Evolutionary conservation across 306 rosid genomes (phyloP).

Genomic region (Acacia confusa): DNA sequence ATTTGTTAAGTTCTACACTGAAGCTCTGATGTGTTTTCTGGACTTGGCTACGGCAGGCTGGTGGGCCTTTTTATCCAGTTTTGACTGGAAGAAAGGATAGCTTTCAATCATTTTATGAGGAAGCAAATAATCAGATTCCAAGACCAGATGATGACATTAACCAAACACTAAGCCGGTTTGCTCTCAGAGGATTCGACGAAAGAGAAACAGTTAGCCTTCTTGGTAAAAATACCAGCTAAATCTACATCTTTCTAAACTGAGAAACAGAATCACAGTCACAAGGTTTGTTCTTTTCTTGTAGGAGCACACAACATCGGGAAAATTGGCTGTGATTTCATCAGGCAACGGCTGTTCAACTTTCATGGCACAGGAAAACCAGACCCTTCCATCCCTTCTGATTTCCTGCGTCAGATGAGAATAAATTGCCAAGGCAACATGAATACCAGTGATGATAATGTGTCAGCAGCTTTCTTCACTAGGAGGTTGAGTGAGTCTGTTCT

Average conservation of each 20-base stretch:
- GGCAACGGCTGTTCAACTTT: conserved; percentile 63
- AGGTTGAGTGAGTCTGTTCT: conserved; percentile 31
- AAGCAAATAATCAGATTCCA: conserved; percentile 68
- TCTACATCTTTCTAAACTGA: not conserved
- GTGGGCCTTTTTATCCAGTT: conserved; percentile 86
- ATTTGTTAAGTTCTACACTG: not conserved
- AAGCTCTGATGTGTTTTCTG: conserved; percentile 22
- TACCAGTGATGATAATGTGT: conserved; percentile 23
- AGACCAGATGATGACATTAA: conserved; percentile 62
- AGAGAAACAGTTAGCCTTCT: conserved; percentile 92
- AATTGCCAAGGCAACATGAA: conserved; percentile 41
- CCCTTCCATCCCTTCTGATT: conserved; percentile 59
- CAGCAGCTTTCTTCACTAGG: conserved; percentile 23
- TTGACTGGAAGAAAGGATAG: conserved; percentile 79
- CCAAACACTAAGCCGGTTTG: conserved; percentile 60
- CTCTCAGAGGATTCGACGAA: conserved; percentile 65
- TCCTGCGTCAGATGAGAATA: conserved; percentile 54
- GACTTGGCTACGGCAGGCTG: conserved; percentile 51
- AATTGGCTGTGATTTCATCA: conserved; percentile 72
- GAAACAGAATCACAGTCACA: conserved; percentile 6
- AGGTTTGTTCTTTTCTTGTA: conserved; percentile 29
- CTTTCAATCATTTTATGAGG: conserved; percentile 47
- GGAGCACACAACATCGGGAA: conserved; percentile 89
- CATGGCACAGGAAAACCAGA: conserved; percentile 69
- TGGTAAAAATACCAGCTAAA: conserved; percentile 36